These are phyloP conservation scores for Colletotrichum tropicale DNA, from an alignment of 2,329 filamentous ascomycete species.

Conservation along the genomic window DNA sequence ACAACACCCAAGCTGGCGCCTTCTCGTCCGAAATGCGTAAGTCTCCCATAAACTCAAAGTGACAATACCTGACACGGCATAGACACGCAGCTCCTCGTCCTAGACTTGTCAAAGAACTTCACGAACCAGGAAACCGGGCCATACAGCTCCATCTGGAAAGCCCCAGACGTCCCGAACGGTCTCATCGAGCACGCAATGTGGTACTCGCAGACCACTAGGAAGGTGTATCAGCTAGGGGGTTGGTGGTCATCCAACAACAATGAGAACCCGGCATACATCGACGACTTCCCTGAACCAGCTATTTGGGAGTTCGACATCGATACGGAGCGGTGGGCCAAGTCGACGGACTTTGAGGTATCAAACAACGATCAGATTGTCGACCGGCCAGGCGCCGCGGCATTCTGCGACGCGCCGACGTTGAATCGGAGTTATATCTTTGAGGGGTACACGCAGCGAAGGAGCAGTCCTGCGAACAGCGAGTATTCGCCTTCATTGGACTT, in stretches of 20 bases:
- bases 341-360: background rate
- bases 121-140: constrained; percentile 17
- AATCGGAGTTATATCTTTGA: constrained; percentile 22
- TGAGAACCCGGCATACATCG: constrained; percentile 14
- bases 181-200: constrained; percentile 24
- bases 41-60: background rate
- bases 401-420: constrained; percentile 20
- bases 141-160: constrained; percentile 19
- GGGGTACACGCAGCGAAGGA: constrained; percentile 20
- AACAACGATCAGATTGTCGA: constrained; percentile 17
- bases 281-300: constrained; percentile 8
- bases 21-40: constrained; percentile 6
- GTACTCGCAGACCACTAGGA: constrained; percentile 19
- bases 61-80: background rate
- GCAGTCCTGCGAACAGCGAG: constrained; percentile 12
- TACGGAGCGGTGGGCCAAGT: background rate
- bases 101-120: constrained; percentile 24
- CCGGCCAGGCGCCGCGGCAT: constrained; percentile 17
- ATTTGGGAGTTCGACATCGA: constrained; percentile 10
- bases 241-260: constrained; percentile 24
- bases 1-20: background rate
- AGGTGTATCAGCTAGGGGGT: constrained; percentile 24
- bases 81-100: constrained; percentile 22
- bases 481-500: constrained; percentile 9
- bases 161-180: constrained; percentile 19